Evolutionary conservation across 2,329 filamentous ascomycete species (phyloP).

Genomic region (Exserohilum rostratum): DNA sequence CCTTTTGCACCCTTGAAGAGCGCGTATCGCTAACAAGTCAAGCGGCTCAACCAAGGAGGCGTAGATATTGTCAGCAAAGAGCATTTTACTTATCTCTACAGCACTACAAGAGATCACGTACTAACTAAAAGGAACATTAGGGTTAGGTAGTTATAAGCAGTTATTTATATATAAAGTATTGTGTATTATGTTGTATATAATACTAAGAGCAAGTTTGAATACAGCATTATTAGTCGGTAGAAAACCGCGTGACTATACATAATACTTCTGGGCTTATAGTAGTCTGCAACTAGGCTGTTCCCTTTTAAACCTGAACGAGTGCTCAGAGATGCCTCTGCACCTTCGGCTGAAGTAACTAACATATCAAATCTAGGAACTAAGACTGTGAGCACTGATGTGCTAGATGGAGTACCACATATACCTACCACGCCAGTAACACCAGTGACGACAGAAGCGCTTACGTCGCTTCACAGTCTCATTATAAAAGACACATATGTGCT

Average conservation of each 20-base stretch:
- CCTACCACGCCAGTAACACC: slow-evolving; percentile 23
- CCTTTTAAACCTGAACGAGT: slow-evolving; percentile 43
- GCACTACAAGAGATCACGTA: too few relatives aligned
- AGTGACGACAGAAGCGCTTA: slow-evolving; percentile 16
- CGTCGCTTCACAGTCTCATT: slow-evolving; percentile 20
- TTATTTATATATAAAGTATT: too few relatives aligned
- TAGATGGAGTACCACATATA: slow-evolving; percentile 20
- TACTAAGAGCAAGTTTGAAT: too few relatives aligned
- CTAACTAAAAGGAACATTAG: too few relatives aligned
- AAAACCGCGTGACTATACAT: too few relatives aligned
- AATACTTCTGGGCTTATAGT: too few relatives aligned
- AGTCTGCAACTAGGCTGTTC: slow-evolving; percentile 21
- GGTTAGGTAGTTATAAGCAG: neutral
- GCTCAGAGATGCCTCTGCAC: slow-evolving; percentile 32
- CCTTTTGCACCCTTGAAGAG: too few relatives aligned
- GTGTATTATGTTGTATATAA: too few relatives aligned
- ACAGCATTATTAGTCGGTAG: too few relatives aligned
- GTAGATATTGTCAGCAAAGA: neutral
- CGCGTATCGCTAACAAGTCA: too few relatives aligned
- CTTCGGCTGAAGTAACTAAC: neutral
- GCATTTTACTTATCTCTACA: neutral
- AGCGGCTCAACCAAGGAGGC: neutral
- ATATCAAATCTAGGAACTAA: too few relatives aligned
- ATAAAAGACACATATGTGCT: slow-evolving; percentile 21
- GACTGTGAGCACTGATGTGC: neutral